Base-by-base conservation (phyloP, 75 land plant genomes). In the Pinus tabuliformis region DNA sequence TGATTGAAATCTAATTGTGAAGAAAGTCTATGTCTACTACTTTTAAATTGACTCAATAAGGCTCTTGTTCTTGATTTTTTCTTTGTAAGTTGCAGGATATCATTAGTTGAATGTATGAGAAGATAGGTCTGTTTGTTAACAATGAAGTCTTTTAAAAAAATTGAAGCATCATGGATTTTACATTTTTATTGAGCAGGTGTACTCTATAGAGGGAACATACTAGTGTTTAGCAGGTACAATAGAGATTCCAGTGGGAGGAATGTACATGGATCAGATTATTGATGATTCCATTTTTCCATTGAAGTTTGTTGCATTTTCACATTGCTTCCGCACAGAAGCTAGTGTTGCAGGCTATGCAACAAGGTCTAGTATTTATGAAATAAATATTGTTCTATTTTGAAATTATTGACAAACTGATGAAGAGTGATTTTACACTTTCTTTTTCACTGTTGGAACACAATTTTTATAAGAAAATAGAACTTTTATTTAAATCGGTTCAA, bases 241-340 rank as follows among this genome's bases (percentile, higher is more conserved):
- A 68, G 99, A 96, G 79, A 96, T 96, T 72, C 99, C 93, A 62
- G 87, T 96, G n/a, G 99, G 97, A 11, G 99, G 97, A 28, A 87
- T 96, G 78, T 96, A 94, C 75, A 96, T 96, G 97, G 93, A 94
- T 74, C 86, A 89, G 37, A 94, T 96, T 72, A 77, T 96, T 58
- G 22, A 83, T n/a, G 97, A 96, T 33, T 82, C 89, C 11, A 64
- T 57, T 26, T 84, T 96, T 68, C 99, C 99, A 74, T 80, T 94
- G 76, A 96, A 94, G 74, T 84, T 91, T 81, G 99, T 84, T 18
- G 99, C 99, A 37, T 87, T 83, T 72, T 96, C 97, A 16, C 99
- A 96, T 82, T 96, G 99, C 79, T 96, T 96, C 60, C 97, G 99
- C 4, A 96, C 99, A 56, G 99, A 96, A 77, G 99, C 99, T 65